phyloP scores from a whole-genome alignment of 2,329 filamentous ascomycete genomes.

The Zymoseptoria passerinii region DNA sequence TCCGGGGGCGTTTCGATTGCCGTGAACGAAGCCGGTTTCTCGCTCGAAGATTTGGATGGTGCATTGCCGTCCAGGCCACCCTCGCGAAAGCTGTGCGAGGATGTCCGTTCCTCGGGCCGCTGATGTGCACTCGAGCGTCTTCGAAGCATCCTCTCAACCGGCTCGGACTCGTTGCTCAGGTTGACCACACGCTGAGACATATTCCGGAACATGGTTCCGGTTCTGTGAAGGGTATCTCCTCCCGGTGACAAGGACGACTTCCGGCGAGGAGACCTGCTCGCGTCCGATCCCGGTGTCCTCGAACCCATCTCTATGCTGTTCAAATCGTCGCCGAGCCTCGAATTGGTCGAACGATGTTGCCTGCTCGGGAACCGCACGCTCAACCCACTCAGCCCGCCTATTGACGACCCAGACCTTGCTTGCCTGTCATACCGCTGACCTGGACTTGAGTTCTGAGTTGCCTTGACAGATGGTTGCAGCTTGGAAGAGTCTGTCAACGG shows the following conservation, averaged over 20 bases:
- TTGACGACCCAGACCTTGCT: constrained; percentile 3
- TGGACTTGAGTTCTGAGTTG: constrained; percentile 31
- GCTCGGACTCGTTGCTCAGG: constrained; percentile 83
- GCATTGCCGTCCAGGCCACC: constrained; percentile 18
- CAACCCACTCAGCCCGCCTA: constrained; percentile 32
- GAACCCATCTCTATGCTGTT: constrained; percentile 51
- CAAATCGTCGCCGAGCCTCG: constrained; percentile 53
- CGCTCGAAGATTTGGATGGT: constrained; percentile 22
- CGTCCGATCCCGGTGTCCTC: constrained; percentile 32
- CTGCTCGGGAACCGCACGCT: constrained; percentile 44
- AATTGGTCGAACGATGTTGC: constrained; percentile 29
- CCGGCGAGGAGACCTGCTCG: constrained; percentile 44
- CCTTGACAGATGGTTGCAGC: constrained; percentile 50
- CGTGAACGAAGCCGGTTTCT: constrained; percentile 27
- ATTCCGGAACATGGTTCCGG: constrained; percentile 47
- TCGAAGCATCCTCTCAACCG: constrained; percentile 70
- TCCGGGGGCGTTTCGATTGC: constrained; percentile 18
- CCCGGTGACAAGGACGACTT: constrained; percentile 41
- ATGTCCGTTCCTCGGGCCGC: constrained; percentile 1
- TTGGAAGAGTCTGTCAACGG: constrained; percentile 50
- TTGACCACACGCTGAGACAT: constrained; percentile 99
- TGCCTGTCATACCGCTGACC: constrained; percentile 41
- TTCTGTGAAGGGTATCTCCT: constrained; percentile 42
- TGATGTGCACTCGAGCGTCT: constrained; percentile 44
- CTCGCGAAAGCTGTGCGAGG: neutral